phyloP scores from a whole-genome alignment of 1,284 basidiomycete species.

The Moniliophthora roreri region DNA sequence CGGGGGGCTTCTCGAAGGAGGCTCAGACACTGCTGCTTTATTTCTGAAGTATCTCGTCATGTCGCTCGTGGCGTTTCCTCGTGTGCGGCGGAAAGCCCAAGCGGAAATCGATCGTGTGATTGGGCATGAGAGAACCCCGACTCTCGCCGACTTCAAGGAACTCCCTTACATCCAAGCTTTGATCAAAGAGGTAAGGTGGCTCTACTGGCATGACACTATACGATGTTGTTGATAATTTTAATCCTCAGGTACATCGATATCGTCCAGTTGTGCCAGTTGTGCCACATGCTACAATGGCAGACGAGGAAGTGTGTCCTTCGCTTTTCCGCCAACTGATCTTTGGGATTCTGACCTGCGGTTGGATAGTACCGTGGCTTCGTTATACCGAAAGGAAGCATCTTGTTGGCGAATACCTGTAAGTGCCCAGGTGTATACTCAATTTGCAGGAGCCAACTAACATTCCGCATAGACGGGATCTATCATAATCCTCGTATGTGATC shows the following conservation, averaged over 20 bases:
- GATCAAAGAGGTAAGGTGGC: constrained; percentile 22
- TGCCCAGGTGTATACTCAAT: neutral
- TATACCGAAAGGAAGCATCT: constrained; percentile 16
- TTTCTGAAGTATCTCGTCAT: constrained; percentile 18
- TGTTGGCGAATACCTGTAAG: constrained; percentile 20
- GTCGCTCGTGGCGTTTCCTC: constrained; percentile 20
- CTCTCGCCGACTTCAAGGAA: constrained; percentile 23
- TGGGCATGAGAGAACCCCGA: constrained; percentile 22
- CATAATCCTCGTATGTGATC: constrained; percentile 13
- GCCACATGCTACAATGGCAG: constrained; percentile 14
- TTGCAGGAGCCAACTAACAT: neutral
- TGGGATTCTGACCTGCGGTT: neutral
- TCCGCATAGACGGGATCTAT: too few species aligned
- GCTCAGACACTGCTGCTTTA: constrained; percentile 17
- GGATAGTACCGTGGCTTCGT: constrained; percentile 17
- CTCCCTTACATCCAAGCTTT: too few species aligned
- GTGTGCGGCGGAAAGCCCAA: constrained; percentile 24
- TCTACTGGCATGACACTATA: neutral
- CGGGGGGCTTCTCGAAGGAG: constrained; percentile 20
- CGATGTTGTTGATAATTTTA: neutral
- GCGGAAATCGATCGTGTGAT: constrained; percentile 28
- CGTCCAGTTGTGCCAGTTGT: constrained; percentile 18
- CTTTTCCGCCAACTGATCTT: neutral
- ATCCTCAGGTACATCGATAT: constrained; percentile 22
- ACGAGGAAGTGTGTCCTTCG: constrained; percentile 11